A percentile compares a stretch with the other conserved stretches of the same genome.
These are phyloP conservation scores for Dipteronia dyeriana DNA, from an alignment of 345 rosid genomes.

Conservation along the genomic window DNA sequence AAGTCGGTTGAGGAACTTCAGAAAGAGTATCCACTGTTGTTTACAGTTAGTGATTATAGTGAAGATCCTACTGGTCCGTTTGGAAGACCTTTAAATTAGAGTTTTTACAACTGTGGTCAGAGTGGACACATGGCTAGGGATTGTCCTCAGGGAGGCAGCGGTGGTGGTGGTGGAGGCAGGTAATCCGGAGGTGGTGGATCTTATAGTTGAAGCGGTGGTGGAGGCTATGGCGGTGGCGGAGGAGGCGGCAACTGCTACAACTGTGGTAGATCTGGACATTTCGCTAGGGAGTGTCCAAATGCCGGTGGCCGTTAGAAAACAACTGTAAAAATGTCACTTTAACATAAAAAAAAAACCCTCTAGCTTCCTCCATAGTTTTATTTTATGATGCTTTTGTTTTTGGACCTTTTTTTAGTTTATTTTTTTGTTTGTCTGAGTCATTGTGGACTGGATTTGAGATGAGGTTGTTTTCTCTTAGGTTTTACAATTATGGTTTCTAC, in stretches of 20 bases:
- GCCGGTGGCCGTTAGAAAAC: constrained; percentile 41
- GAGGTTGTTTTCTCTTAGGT: background rate
- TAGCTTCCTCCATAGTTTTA: background rate
- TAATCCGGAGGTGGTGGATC: too few species aligned
- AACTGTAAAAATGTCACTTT: constrained; percentile 12
- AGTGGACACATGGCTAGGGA: constrained; percentile 56
- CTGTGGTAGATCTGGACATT: constrained; percentile 87
- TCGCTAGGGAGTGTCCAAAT: constrained; percentile 80
- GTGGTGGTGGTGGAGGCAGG: constrained; percentile 42
- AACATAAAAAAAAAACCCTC: background rate
- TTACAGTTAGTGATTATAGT: too few species aligned
- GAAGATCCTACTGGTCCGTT: too few species aligned
- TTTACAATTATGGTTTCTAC: background rate
- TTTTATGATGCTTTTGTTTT: background rate
- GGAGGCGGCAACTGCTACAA: constrained; percentile 61
- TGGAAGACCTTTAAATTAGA: too few species aligned
- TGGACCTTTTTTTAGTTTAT: background rate
- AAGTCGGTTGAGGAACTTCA: too few species aligned
- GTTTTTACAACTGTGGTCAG: constrained; percentile 43
- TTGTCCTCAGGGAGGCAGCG: constrained; percentile 45
- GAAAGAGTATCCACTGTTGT: too few species aligned
- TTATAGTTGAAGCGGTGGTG: too few species aligned
- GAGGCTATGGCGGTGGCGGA: constrained; percentile 38
- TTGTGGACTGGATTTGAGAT: constrained; percentile 3
- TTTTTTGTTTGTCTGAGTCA: too few species aligned